Base-by-base conservation (phyloP, 2,329 filamentous ascomycete species). In the Ceratocystis destructans region DNA sequence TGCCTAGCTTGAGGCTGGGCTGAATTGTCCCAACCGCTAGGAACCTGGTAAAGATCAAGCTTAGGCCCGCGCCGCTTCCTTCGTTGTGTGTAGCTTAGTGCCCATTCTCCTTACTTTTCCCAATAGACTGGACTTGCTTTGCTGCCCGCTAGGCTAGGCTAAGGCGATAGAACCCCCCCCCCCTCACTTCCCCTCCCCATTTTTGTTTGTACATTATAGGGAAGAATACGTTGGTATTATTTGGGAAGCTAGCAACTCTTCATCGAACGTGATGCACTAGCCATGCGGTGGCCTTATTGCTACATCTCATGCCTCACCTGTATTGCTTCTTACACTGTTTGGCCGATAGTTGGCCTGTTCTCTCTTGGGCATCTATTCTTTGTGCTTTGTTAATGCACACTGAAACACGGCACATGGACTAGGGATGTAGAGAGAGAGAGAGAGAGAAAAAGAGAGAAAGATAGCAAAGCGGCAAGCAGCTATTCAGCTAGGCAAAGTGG, bases 331-430 rank as follows among this genome's bases (percentile, higher is more conserved):
- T 62, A 25, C 20, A 62, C 20, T 17, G 20, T 25, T 12, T 57
- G 46, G n/a, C 33, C 59, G 22, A n/a, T 62, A 63, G 61, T 25
- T 63, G 37, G 20, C 41, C 61, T 63, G 41, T 63, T 46, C 61
- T 46, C 22, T n/a, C 45, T 50, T 57, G 53, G 53, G 53, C 53
- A 57, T 57, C 53, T 57, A 33, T 57, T 57, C 53, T 57, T 57
- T 31, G 5, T 57, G 28, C 53, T 57, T 33, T 57, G 53, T 57
- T 57, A 57, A 57, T 57, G 53, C 53, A 57, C 28, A 57, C 53
- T 57, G 53, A 57, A 57, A 57, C 53, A 57, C n/a, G 6, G 10
- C 53, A 57, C 25, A 57, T 57, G 53, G 53, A 57, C 28, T 28
- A 57, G 53, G 53, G 25, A 57, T 57, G 53, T 5, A 57, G 53